Evolutionary conservation across 1,284 basidiomycete species (phyloP), one percentile per base, ranked within the genome.

Genomic region (Apiotrichum gracile): DNA sequence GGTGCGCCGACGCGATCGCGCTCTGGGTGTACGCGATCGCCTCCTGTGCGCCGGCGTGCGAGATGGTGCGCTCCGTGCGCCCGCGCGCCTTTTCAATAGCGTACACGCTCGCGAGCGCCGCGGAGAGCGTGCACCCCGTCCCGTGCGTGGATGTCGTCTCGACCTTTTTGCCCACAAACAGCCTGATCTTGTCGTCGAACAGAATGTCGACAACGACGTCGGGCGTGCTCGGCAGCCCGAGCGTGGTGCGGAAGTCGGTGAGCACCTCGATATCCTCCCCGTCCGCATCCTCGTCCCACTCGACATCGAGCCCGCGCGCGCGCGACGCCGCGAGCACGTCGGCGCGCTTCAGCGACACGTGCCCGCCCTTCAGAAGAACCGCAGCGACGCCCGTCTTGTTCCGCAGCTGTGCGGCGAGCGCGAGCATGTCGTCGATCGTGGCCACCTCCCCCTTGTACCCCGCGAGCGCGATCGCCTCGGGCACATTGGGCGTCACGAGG

Each of bases 121-220:
- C 85, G 37, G 85, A 87, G 10, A 97, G 78, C 0, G 93, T 97
- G 70, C 92, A 97, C 2, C 93, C 93, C 0, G 93, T 97, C 1
- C 93, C 93, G 67, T 97, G 93, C 0, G 92, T 93, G 60, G 80
- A 88, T 24, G 74, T 81, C 12, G 85, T 85, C 5, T 85, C 78
- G 24, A 93, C 77, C 22, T 81, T 77, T 4, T 82, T 83, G 3
- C 84, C 81, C 21, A 86, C 79, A 56, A 86, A 88, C 17, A 91
- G 56, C 0, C 79, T 80, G 27, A 75, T 71, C 13, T 41, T 51
- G 42, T 65, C 65, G 48, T 82, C 76, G 49, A 79, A 80, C 12
- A 96, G 75, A 0, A 92, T 79, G 66, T 96, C 91, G n/a, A 87
- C 84, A 8, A 93, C 85, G 33, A 88, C 68, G 12, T 66, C 55